Conservation (phyloP, 1,284 basidiomycete genomes). For the Phlebopus sp. region DNA sequence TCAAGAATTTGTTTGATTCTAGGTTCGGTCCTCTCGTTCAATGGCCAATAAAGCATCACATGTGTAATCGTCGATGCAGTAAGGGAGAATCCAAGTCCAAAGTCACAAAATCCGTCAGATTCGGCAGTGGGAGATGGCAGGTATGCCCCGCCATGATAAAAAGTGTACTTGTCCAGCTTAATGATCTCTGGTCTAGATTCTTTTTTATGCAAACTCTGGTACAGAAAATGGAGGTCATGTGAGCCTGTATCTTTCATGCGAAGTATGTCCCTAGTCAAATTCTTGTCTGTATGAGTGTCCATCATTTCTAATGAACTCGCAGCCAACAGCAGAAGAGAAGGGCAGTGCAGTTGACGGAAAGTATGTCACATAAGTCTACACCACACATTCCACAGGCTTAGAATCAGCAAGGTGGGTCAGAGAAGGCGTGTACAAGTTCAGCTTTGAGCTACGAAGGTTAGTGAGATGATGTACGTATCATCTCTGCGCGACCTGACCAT, state of each 20-base stretch:
- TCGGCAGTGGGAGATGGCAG: constrained; percentile 73
- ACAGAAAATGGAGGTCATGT: constrained; percentile 51
- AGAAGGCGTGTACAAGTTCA: constrained; percentile 82
- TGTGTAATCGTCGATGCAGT: constrained; percentile 27
- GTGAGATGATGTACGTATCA: constrained; percentile 5
- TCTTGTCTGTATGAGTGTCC: constrained; percentile 8
- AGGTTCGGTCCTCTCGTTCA: constrained; percentile 40
- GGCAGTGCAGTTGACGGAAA: constrained; percentile 63
- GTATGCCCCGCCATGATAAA: constrained; percentile 29
- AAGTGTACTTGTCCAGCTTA: not conserved
- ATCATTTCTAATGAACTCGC: not conserved
- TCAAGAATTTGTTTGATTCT: constrained; percentile 70
- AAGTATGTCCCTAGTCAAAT: constrained; percentile 46
- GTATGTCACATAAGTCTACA: constrained; percentile 32
- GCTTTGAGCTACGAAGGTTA: constrained; percentile 76
- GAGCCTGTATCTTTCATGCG: constrained; percentile 77
- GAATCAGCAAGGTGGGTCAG: constrained; percentile 61
- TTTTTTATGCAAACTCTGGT: constrained; percentile 83
- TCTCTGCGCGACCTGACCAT: constrained; percentile 3
- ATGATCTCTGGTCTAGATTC: constrained; percentile 42
- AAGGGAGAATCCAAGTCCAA: constrained; percentile 72
- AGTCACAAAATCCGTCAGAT: constrained; percentile 62
- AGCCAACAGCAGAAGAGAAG: constrained; percentile 78
- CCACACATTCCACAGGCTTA: not conserved
- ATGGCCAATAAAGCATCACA: not conserved